Evolutionary conservation across 192 early-diverging fungal genomes (phyloP), one percentile per base, ranked within the genome.

Genomic region (Umbelopsis isabellina): DNA sequence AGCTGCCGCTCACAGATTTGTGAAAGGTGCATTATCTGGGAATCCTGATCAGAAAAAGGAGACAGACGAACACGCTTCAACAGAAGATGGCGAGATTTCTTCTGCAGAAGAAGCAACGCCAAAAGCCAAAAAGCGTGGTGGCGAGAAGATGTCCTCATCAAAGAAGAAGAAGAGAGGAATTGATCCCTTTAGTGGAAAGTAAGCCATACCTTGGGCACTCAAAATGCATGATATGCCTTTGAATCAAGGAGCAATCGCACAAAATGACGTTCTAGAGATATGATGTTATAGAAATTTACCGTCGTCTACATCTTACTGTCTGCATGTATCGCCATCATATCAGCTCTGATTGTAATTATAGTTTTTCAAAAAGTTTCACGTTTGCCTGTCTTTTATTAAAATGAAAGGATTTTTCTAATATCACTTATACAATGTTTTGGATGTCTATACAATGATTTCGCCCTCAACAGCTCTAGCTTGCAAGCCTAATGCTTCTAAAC

Each of bases 401-500:
- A 61, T 25, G 27, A 3, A 16, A 61, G 21, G 18, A 33, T 33
- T 30, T 61, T 61, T 61, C 55, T 61, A 61, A 35, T 61, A 35
- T 61, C 23, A 61, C 55, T 27, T 61, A 35, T 61, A 61, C 55
- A 61, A 41, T 41, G 37, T 52, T 52, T 23, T 23, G 18, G 30
- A 61, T 70, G 47, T 50, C 80, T 82, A 88, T 48, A 87, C 65
- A 46, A 84, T 81, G 70, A 88, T 88, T 80, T 88, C 85, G 44
- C 83, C 88, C 80, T 84, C 85, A 52, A 79, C 86, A 49, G 77
- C 87, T 82, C 83, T 86, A 61, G 86, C 87, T 46, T 89, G 85
- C 53, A 94, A 74, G 5, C 92, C 92, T 46, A 94, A 81, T 61
- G 86, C 80, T 68, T 90, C 86, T 15, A 94, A 79, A 66, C 89